Evolutionary conservation across 106 monocot species (phyloP).

Genomic region (Hemerocallis citrina): DNA sequence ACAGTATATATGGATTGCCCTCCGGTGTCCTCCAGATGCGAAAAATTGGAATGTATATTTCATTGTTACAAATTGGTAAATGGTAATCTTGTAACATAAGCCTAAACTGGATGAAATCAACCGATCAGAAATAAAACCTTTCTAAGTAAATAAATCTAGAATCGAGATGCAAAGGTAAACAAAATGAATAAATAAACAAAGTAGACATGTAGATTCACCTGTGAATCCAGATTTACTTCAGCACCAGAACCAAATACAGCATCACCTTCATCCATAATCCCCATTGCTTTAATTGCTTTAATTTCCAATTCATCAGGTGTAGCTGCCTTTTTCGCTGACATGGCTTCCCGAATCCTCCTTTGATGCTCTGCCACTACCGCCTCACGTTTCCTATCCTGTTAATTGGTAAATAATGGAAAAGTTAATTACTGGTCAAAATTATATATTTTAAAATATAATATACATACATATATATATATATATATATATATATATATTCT

Average conservation of each 20-base stretch:
- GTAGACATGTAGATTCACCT: slow-evolving; percentile 23
- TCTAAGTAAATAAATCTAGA: not conserved
- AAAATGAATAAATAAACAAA: not conserved
- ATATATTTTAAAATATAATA: too few relatives aligned
- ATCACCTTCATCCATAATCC: slow-evolving; percentile 96
- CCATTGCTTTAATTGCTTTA: slow-evolving; percentile 97
- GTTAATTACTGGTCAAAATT: not conserved
- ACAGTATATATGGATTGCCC: too few relatives aligned
- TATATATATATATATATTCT: too few relatives aligned
- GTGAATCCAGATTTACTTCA: slow-evolving; percentile 92
- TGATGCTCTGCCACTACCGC: slow-evolving; percentile 59
- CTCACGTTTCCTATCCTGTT: slow-evolving; percentile 68
- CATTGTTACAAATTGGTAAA: too few relatives aligned
- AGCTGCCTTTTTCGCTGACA: slow-evolving; percentile 36
- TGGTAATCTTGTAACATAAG: too few relatives aligned
- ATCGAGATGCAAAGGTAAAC: not conserved
- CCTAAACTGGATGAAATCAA: not conserved
- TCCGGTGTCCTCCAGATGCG: too few relatives aligned
- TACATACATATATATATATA: too few relatives aligned
- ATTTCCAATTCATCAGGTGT: slow-evolving; percentile 74
- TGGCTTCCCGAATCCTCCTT: slow-evolving; percentile 59
- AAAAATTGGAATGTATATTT: too few relatives aligned
- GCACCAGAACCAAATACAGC: slow-evolving; percentile 86
- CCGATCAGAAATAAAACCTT: not conserved
- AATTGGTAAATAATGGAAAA: not conserved